Conservation (phyloP, 2,329 filamentous ascomycete species). For the Pseudogymnoascus sp. region DNA sequence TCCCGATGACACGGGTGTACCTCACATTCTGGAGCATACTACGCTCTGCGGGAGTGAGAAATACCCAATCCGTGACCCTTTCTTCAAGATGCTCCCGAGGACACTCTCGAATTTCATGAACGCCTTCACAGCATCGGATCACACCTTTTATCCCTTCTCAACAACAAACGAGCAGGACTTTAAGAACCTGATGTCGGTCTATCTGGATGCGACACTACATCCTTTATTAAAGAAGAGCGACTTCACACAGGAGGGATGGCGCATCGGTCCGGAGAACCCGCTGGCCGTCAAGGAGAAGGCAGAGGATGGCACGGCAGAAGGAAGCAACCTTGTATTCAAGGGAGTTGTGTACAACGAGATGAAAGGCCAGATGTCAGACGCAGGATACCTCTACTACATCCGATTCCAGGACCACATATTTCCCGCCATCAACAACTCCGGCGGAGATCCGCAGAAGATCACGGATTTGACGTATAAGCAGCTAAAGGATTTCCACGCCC, state of each 20-base stretch:
- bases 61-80: slow-evolving; percentile 95
- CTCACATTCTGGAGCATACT: slow-evolving; percentile 95
- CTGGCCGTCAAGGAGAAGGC: slow-evolving; percentile 36
- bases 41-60: slow-evolving; percentile 93
- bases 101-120: slow-evolving; percentile 99
- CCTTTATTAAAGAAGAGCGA: slow-evolving; percentile 84
- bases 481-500: slow-evolving; percentile 76
- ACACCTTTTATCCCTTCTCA: slow-evolving; percentile 96
- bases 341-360: slow-evolving; percentile 99
- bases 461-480: slow-evolving; percentile 91
- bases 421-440: slow-evolving; percentile 90
- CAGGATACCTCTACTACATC: slow-evolving; percentile 92
- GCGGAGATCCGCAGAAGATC: slow-evolving; percentile 92
- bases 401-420: slow-evolving; percentile 91
- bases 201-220: slow-evolving; percentile 87
- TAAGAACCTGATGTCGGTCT: slow-evolving; percentile 91
- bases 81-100: slow-evolving; percentile 98
- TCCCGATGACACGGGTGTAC: slow-evolving; percentile 89
- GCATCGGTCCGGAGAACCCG: slow-evolving; percentile 86
- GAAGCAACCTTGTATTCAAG: slow-evolving; percentile 79
- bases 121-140: slow-evolving; percentile 90
- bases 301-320: slow-evolving; percentile 38
- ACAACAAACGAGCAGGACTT: slow-evolving; percentile 95
- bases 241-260: slow-evolving; percentile 95
- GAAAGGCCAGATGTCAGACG: slow-evolving; percentile 98